Evolutionary conservation across 2,329 filamentous ascomycete genomes (phyloP), one percentile per base, ranked within the genome.

Genomic region (Monosporascus ibericus): DNA sequence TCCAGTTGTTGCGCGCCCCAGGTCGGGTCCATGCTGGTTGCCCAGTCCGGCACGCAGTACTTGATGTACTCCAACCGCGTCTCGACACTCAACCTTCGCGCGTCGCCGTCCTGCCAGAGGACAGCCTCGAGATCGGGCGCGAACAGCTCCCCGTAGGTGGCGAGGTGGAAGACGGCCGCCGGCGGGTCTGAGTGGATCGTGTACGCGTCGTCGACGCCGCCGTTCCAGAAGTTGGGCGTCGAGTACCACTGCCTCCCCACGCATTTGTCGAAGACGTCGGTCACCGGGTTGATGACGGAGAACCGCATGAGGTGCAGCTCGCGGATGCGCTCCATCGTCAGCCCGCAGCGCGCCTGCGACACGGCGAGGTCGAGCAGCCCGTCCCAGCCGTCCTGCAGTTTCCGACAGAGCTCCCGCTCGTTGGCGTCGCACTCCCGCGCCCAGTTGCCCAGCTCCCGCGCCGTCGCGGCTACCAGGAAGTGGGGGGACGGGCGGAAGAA

Each of bases 1-100:
- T 42, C 63, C 74, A 3, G 72, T 27, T 47, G 3, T n/a, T 42
- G 14, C 48, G 39, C 20, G 48, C 39, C 40, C 48, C 38, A 1
- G 25, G 15, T 4, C 30, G 17, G 24, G 36, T 54, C 42, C 1
- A 5, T 5, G 20, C 11, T 6, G 42, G 39, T 47, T 4, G 22
- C 37, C 24, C 39, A 37, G 27, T 57, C 53, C 14, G 52, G 55
- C 8, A 58, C n/a, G 44, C 52, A 58, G 34, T 58, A 55, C 37
- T 56, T 56, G 42, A 58, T 48, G 42, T 54, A 59, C 44, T 58
- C 52, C 11, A 58, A 48, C 6, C 54, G 48, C n/a, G 55, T 58
- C 2, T 56, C 52, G 9, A 56, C 48, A 7, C 25, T 53, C 15
- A 57, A 46, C 20, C 22, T 47, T 11, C 48, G 49, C 17, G 22